A percentile compares a stretch with the other conserved stretches of the same genome.
phyloP scores from a whole-genome alignment of 495 filamentous ascomycete species.

The Neurospora tetrasperma region DNA sequence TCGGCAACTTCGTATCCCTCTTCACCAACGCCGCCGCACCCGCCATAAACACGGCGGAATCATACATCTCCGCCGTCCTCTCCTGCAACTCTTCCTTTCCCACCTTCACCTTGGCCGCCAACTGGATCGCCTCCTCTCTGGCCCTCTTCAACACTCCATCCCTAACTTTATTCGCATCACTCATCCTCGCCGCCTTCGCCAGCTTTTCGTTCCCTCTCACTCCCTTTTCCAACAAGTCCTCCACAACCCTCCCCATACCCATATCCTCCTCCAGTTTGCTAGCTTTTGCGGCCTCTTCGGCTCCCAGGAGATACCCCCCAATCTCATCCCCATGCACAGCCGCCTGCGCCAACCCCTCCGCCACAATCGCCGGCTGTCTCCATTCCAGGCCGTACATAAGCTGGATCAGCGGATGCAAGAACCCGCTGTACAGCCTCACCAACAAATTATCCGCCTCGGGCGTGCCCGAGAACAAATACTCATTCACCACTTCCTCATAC shows the following conservation, averaged over 20 bases:
- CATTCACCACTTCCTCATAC: conserved; percentile 44
- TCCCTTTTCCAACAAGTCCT: conserved; percentile 45
- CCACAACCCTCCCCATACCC: conserved; percentile 35
- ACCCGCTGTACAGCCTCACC: conserved; percentile 35
- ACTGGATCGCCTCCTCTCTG: conserved; percentile 48
- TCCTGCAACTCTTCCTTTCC: conserved; percentile 50
- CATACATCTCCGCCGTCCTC: conserved; percentile 67
- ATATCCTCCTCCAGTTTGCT: conserved; percentile 10
- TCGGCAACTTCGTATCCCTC: conserved; percentile 49
- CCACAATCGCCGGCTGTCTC: conserved; percentile 67
- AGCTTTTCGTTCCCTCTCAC: conserved; percentile 47
- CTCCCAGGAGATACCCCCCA: conserved; percentile 35
- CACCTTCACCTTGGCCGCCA: conserved; percentile 46
- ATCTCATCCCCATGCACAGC: conserved; percentile 50
- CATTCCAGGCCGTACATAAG: conserved; percentile 78
- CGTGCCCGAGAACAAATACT: conserved; percentile 54
- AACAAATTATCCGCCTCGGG: conserved; percentile 6
- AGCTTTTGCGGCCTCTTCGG: conserved; percentile 39
- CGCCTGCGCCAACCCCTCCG: conserved; percentile 69
- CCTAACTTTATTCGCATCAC: conserved; percentile 52
- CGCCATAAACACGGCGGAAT: conserved; percentile 54
- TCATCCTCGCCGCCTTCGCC: conserved; percentile 33
- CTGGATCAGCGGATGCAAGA: conserved; percentile 77
- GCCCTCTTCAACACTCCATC: conserved; percentile 57
- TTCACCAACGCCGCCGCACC: conserved; percentile 38